These are phyloP conservation scores for Dictyophora rubrovolvata DNA, from an alignment of 768 basidiomycete species.

Conservation along the genomic window DNA sequence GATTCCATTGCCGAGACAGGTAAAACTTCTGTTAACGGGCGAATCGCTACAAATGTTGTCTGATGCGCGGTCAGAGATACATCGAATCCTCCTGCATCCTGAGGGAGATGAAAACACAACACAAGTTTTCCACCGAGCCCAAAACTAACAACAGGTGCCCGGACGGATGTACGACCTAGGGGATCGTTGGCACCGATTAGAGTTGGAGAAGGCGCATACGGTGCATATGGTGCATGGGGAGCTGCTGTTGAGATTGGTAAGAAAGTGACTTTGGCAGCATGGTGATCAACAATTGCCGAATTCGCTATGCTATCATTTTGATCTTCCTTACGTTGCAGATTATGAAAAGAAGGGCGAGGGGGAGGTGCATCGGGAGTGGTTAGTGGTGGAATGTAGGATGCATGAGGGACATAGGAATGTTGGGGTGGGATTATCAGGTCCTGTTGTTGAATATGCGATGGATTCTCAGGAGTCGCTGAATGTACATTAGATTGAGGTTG, in stretches of 20 bases:
- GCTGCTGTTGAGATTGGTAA: background rate
- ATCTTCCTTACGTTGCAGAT: background rate
- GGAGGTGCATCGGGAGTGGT: too few relatives aligned
- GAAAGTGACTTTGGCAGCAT: background rate
- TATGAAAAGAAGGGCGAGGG: too few relatives aligned
- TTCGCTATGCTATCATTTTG: background rate
- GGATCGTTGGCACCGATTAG: constrained; percentile 76
- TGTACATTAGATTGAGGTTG: background rate
- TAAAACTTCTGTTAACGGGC: constrained; percentile 55
- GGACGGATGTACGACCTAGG: constrained; percentile 58
- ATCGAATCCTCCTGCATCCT: constrained; percentile 65
- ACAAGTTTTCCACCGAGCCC: constrained; percentile 91
- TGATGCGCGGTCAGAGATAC: constrained; percentile 64
- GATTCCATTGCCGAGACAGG: constrained; percentile 53
- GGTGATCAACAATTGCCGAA: constrained; percentile 13
- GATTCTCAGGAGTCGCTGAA: background rate
- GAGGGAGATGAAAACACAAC: constrained; percentile 73
- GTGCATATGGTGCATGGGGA: constrained; percentile 51
- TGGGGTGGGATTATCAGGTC: too few relatives aligned
- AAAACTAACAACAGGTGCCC: constrained; percentile 75
- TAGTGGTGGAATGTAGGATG: too few relatives aligned
- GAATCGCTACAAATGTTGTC: constrained; percentile 59
- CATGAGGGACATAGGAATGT: too few relatives aligned
- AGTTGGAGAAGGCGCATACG: constrained; percentile 80
- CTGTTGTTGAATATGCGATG: too few relatives aligned